phyloP scores from a whole-genome alignment of 306 rosid species.

The Castanospermum australe region DNA sequence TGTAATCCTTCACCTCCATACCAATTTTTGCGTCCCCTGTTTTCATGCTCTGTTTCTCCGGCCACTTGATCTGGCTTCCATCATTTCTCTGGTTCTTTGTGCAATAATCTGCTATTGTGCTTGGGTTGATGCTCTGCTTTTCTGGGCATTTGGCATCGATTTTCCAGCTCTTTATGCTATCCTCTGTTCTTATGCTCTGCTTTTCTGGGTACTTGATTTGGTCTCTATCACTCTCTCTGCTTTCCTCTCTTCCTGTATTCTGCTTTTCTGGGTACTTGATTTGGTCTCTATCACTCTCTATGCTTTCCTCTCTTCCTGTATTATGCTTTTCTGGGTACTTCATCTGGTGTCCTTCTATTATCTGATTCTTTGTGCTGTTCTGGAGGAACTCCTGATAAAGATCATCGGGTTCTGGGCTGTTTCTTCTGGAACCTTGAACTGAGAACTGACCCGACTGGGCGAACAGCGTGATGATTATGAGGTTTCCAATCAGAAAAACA shows the following conservation, averaged over 20 bases:
- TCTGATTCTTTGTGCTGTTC: conserved; percentile 37
- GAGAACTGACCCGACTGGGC: conserved; percentile 63
- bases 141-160: background rate
- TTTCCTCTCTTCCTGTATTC: background rate
- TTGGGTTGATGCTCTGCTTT: background rate
- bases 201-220: background rate
- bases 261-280: background rate
- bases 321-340: background rate
- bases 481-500: conserved; percentile 74
- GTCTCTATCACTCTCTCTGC: background rate
- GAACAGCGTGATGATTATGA: conserved; percentile 66
- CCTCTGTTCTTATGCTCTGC: background rate
- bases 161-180: background rate
- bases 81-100: background rate
- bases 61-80: background rate
- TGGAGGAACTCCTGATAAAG: conserved; percentile 55
- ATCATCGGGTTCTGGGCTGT: conserved; percentile 33
- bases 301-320: background rate
- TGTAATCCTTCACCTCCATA: conserved; percentile 24
- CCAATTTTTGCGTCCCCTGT: conserved; percentile 8
- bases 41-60: conserved; percentile 7
- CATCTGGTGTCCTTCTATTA: background rate
- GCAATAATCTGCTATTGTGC: background rate
- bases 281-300: background rate
- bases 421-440: conserved; percentile 25